Evolutionary conservation across 129 eudicot genomes (phyloP).

Genomic region (Helianthus annuus): DNA sequence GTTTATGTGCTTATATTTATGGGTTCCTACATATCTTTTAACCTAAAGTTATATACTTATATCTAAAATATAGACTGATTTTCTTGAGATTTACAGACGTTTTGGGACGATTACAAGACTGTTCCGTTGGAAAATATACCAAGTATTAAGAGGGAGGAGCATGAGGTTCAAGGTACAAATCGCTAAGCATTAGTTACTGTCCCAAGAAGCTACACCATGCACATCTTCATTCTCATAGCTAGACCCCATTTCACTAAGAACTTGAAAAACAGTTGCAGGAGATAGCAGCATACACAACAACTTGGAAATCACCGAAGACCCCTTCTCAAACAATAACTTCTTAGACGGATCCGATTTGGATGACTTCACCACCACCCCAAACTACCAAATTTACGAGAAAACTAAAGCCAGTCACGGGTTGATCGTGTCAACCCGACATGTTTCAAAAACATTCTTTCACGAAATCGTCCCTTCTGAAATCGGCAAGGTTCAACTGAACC

Average conservation of each 20-base stretch:
- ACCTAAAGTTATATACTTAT: neutral
- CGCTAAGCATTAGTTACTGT: neutral
- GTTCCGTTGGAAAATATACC: conserved; percentile 68
- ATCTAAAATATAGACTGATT: neutral
- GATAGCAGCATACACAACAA: conserved; percentile 54
- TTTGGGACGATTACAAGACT: conserved; percentile 59
- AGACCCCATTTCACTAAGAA: conserved; percentile 20
- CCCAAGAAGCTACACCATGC: neutral
- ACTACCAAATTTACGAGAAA: conserved; percentile 55
- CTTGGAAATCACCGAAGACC: conserved; percentile 38
- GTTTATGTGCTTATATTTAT: neutral
- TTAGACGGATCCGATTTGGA: conserved; percentile 57
- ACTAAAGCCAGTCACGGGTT: conserved; percentile 58
- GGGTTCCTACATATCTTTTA: neutral
- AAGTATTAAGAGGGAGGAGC: conserved; percentile 42
- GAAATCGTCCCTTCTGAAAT: conserved; percentile 63
- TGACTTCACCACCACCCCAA: conserved; percentile 50
- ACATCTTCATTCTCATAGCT: neutral
- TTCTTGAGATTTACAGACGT: conserved; percentile 45
- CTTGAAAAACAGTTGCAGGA: conserved; percentile 41
- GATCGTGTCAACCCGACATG: conserved; percentile 65
- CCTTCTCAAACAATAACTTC: conserved; percentile 48
- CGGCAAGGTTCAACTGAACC: conserved; percentile 57
- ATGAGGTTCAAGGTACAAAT: conserved; percentile 50
- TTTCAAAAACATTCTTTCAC: conserved; percentile 60